These are phyloP conservation scores for Fraxinus velutina DNA, from an alignment of 305 asterid genomes.

Conservation along the genomic window DNA sequence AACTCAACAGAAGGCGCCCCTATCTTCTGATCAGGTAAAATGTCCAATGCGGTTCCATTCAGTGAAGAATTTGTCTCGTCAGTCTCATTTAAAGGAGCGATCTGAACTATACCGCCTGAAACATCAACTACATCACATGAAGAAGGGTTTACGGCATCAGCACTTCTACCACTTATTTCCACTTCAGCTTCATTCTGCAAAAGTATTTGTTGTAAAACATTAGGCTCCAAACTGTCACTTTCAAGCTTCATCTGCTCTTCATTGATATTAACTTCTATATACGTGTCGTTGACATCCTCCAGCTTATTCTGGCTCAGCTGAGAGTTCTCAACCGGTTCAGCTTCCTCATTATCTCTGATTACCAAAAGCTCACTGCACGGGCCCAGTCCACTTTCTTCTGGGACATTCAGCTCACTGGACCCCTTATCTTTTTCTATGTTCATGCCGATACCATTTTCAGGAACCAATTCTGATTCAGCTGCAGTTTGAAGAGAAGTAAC, in stretches of 20 bases:
- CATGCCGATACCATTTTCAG: constrained; percentile 25
- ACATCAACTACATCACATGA: constrained; percentile 32
- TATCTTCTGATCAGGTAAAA: constrained; percentile 35
- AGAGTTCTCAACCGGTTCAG: constrained; percentile 28
- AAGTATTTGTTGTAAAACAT: constrained; percentile 28
- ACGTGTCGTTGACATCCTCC: constrained; percentile 28
- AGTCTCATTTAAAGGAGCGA: constrained; percentile 24
- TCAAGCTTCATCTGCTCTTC: constrained; percentile 30
- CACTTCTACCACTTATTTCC: constrained; percentile 28
- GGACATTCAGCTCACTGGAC: constrained; percentile 25
- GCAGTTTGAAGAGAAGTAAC: constrained; percentile 6
- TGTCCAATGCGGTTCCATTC: constrained; percentile 25
- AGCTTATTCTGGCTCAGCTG: constrained; percentile 29
- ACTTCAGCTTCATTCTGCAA: constrained; percentile 35
- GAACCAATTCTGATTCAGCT: constrained; percentile 20
- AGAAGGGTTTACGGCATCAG: constrained; percentile 31
- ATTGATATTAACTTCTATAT: constrained; percentile 25
- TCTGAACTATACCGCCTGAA: constrained; percentile 28
- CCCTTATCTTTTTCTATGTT: constrained; percentile 22
- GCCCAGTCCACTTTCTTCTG: constrained; percentile 29
- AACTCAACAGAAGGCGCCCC: constrained; percentile 31
- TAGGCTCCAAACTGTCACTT: constrained; percentile 25
- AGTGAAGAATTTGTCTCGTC: constrained; percentile 26
- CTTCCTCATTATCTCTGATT: constrained; percentile 33
- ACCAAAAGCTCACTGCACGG: constrained; percentile 12